Evolutionary conservation across 2,329 filamentous ascomycete species (phyloP).

Genomic region (Fusarium lateritium): DNA sequence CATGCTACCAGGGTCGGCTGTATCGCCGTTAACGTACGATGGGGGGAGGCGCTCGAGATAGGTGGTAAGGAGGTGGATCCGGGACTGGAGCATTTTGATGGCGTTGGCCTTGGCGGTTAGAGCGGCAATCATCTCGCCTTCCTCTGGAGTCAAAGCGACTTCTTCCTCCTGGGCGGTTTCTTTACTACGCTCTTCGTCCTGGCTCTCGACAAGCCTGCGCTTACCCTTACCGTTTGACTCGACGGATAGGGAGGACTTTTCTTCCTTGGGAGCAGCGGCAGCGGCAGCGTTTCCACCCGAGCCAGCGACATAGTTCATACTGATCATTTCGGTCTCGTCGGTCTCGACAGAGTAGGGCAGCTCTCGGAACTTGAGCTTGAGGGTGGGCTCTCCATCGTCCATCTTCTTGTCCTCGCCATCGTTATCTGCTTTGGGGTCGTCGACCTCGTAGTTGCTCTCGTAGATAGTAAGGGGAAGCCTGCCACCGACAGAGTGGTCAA

Average conservation of each 20-base stretch:
- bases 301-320: conserved; percentile 91
- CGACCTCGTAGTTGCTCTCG: conserved; percentile 85
- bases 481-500: conserved; percentile 73
- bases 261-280: conserved; percentile 68
- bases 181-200: conserved; percentile 46
- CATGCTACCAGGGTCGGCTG: conserved; percentile 56
- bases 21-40: conserved; percentile 70
- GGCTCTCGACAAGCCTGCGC: conserved; percentile 57
- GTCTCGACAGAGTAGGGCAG: conserved; percentile 92
- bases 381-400: conserved; percentile 71
- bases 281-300: conserved; percentile 83
- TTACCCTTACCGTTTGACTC: conserved; percentile 69
- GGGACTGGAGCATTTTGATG: conserved; percentile 90
- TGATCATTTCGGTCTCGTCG: conserved; percentile 97
- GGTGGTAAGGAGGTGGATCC: conserved; percentile 78
- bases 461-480: conserved; percentile 93
- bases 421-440: conserved; percentile 64
- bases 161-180: conserved; percentile 54
- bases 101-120: conserved; percentile 93
- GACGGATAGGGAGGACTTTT: conserved; percentile 59
- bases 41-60: conserved; percentile 83
- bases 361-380: conserved; percentile 83
- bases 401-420: conserved; percentile 79
- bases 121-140: conserved; percentile 73
- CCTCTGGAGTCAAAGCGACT: conserved; percentile 67